Percentiles rank a stretch among this genome's conserved stretches.
Evolutionary conservation across 2,329 filamentous ascomycete genomes (phyloP).

Genomic region (Fusarium incarnatum): DNA sequence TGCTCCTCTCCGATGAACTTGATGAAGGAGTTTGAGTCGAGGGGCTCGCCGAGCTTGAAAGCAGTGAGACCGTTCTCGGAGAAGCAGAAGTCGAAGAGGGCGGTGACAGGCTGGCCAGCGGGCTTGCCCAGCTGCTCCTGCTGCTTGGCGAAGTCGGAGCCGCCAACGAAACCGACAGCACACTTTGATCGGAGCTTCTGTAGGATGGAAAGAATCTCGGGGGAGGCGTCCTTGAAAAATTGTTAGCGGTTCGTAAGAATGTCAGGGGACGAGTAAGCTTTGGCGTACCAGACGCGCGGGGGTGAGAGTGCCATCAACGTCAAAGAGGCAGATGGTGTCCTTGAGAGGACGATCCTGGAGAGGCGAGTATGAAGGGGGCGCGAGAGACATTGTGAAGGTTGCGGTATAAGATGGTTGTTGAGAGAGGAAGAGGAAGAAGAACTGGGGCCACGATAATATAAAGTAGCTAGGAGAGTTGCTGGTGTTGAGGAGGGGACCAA

Average conservation of each 20-base stretch:
- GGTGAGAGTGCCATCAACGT: slow-evolving; percentile 94
- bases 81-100: slow-evolving; percentile 98
- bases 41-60: slow-evolving; percentile 81
- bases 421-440: slow-evolving; percentile 4
- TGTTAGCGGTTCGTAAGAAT: not conserved
- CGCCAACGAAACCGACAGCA: slow-evolving; percentile 92
- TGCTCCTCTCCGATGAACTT: slow-evolving; percentile 85
- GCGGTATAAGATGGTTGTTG: slow-evolving; percentile 5
- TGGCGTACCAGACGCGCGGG: slow-evolving; percentile 76
- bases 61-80: slow-evolving; percentile 96
- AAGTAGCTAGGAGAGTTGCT: slow-evolving; percentile 11
- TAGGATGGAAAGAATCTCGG: slow-evolving; percentile 87
- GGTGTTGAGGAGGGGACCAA: slow-evolving; percentile 37
- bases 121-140: slow-evolving; percentile 89
- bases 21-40: slow-evolving; percentile 89
- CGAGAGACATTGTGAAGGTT: slow-evolving; percentile 54
- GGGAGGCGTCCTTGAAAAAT: slow-evolving; percentile 68
- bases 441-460: slow-evolving; percentile 18
- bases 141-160: slow-evolving; percentile 91
- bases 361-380: slow-evolving; percentile 69
- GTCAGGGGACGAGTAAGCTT: slow-evolving; percentile 3
- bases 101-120: slow-evolving; percentile 74
- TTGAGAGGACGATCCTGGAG: slow-evolving; percentile 87
- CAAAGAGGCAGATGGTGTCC: slow-evolving; percentile 95
- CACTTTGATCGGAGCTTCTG: slow-evolving; percentile 84